Evolutionary conservation across 805 yeast genomes (phyloP).

Genomic region (Ogataea populi-albae): DNA sequence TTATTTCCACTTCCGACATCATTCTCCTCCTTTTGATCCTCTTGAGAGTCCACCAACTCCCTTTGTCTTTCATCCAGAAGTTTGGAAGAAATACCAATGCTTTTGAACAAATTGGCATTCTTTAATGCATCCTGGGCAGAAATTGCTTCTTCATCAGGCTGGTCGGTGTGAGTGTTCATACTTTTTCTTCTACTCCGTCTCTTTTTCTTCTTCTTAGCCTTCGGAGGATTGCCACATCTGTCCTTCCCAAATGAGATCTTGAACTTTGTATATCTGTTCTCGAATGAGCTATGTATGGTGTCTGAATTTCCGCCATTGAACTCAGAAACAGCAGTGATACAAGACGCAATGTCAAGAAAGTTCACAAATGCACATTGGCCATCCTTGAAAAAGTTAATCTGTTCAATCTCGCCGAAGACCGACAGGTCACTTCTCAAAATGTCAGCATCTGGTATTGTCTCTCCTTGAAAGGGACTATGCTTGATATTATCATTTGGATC

Average conservation of each 20-base stretch:
- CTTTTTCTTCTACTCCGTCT: slow-evolving; percentile 34
- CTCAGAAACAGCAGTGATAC: slow-evolving; percentile 61
- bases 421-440: slow-evolving; percentile 58
- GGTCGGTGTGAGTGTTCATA: slow-evolving; percentile 5
- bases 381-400: slow-evolving; percentile 66
- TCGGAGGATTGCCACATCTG: slow-evolving; percentile 76
- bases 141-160: slow-evolving; percentile 9
- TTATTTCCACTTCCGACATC: no score
- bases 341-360: slow-evolving; percentile 59
- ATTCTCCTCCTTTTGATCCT: no score
- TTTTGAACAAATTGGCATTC: slow-evolving; percentile 17
- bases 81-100: slow-evolving; percentile 28
- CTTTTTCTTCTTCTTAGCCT: slow-evolving; percentile 43
- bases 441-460: slow-evolving; percentile 48
- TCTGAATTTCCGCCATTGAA: slow-evolving; percentile 40
- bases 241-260: slow-evolving; percentile 68
- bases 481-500: slow-evolving; percentile 18
- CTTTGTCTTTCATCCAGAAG: slow-evolving; percentile 10
- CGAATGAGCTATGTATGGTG: slow-evolving; percentile 38
- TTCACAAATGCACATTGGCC: slow-evolving; percentile 75
- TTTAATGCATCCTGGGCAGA: slow-evolving; percentile 5
- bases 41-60: slow-evolving; percentile 1
- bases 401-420: slow-evolving; percentile 70
- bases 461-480: no score
- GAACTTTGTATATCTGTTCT: slow-evolving; percentile 48